A percentile compares a stretch with the other conserved stretches of the same genome.
These are phyloP conservation scores for Vigna hirtella DNA, from an alignment of 306 rosid species.

Conservation along the genomic window DNA sequence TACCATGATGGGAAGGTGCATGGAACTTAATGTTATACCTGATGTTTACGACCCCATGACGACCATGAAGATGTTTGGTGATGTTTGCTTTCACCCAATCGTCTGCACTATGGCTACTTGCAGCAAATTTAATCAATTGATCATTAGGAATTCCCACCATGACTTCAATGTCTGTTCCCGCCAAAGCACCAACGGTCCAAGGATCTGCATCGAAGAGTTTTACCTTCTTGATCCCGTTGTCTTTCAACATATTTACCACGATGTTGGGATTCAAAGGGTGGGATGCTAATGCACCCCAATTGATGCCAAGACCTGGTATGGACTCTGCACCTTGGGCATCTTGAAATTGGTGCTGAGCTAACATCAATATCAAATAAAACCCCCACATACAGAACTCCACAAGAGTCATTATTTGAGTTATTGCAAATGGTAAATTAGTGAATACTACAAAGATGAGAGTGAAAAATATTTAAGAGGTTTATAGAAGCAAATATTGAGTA, in stretches of 20 bases:
- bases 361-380: constrained; percentile 17
- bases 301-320: constrained; percentile 58
- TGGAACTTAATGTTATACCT: constrained; percentile 48
- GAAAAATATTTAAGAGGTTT: background rate
- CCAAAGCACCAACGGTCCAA: constrained; percentile 53
- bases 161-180: constrained; percentile 66
- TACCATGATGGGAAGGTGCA: background rate
- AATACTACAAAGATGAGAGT: background rate
- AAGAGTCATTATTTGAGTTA: constrained; percentile 45
- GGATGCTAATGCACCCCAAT: constrained; percentile 77
- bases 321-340: constrained; percentile 22
- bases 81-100: constrained; percentile 74
- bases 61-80: constrained; percentile 47
- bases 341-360: constrained; percentile 35
- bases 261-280: constrained; percentile 55
- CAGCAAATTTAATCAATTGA: constrained; percentile 52
- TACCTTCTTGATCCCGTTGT: constrained; percentile 74
- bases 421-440: background rate
- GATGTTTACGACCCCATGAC: constrained; percentile 56
- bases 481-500: constrained; percentile 14
- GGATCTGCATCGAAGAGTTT: constrained; percentile 84
- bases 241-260: constrained; percentile 69
- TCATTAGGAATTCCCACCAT: constrained; percentile 84
- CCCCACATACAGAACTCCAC: constrained; percentile 27
- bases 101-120: constrained; percentile 38